Percentiles rank a stretch among this genome's conserved stretches.
phyloP scores from a whole-genome alignment of 495 filamentous ascomycete species.

The Penicillium daleae region DNA sequence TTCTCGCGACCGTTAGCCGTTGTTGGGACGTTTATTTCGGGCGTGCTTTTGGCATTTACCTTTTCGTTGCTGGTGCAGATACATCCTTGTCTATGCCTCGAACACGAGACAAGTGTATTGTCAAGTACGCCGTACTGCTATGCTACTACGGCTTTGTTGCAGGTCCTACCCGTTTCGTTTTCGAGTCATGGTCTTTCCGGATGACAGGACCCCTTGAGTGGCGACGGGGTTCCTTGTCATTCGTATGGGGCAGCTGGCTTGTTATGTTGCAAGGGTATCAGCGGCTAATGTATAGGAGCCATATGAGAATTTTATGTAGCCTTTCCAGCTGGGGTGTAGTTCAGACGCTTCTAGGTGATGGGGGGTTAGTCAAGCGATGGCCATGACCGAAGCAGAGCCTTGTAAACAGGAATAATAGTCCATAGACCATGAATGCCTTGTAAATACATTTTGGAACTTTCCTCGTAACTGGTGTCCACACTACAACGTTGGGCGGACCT shows the following conservation, averaged over 20 bases:
- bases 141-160: background rate
- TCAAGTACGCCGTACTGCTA: too few relatives aligned
- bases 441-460: background rate
- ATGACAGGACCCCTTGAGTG: constrained; percentile 10
- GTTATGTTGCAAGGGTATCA: background rate
- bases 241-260: background rate
- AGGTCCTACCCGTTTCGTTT: background rate
- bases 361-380: background rate
- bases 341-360: background rate
- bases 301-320: background rate
- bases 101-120: background rate
- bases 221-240: background rate
- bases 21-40: background rate
- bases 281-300: background rate
- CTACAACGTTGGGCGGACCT: background rate
- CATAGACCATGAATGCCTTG: background rate
- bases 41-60: background rate
- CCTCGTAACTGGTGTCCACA: background rate
- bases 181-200: background rate
- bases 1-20: constrained; percentile 5
- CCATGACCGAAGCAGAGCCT: too few relatives aligned
- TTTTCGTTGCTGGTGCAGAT: background rate
- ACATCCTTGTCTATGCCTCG: background rate
- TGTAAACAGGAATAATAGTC: too few relatives aligned
- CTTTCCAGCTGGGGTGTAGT: background rate